phyloP scores from a whole-genome alignment of 805 yeast species.

The Saccharomyces mikatae region DNA sequence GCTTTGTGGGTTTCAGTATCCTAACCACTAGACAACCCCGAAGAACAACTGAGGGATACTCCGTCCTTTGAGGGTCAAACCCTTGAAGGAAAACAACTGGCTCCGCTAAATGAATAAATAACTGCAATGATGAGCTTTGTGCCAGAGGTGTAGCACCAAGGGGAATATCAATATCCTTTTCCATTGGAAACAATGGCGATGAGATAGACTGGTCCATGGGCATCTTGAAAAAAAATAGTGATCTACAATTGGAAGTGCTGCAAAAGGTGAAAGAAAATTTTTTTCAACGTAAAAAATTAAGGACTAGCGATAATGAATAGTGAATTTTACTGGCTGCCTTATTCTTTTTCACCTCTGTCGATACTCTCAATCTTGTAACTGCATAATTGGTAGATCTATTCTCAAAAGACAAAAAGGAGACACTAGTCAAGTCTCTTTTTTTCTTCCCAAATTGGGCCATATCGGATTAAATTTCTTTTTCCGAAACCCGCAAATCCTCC shows the following conservation, averaged over 20 bases:
- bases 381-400: background rate
- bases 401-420: background rate
- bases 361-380: background rate
- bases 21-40: constrained; percentile 73
- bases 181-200: constrained; percentile 43
- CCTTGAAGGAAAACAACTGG: constrained; percentile 77
- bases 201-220: constrained; percentile 19
- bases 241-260: background rate
- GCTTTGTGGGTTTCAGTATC: constrained; percentile 60
- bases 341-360: background rate
- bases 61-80: constrained; percentile 55
- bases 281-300: background rate
- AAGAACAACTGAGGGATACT: constrained; percentile 67
- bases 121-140: constrained; percentile 55
- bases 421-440: background rate
- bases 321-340: background rate
- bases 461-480: background rate
- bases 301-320: background rate
- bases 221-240: constrained; percentile 2
- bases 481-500: background rate
- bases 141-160: constrained; percentile 41
- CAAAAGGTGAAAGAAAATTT: background rate
- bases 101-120: constrained; percentile 74
- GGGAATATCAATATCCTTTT: constrained; percentile 42
- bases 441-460: background rate